Evolutionary conservation across 2,329 filamentous ascomycete species (phyloP).

Genomic region (Neonectria hederae): DNA sequence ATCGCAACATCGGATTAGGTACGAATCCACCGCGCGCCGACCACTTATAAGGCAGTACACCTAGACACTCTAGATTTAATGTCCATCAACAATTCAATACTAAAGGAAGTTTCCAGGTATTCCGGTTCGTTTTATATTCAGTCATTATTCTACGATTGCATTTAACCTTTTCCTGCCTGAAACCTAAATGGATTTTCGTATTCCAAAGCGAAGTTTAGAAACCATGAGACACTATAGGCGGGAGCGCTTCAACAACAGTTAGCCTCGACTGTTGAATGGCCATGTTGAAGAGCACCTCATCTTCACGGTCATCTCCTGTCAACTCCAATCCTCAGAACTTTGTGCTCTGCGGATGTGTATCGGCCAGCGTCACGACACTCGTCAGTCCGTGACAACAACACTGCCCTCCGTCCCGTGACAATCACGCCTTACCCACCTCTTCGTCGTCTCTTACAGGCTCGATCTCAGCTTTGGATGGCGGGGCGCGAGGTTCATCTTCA

Average conservation of each 20-base stretch:
- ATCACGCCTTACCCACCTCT: slow-evolving; percentile 39
- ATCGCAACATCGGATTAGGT: not conserved
- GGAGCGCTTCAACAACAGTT: slow-evolving; percentile 26
- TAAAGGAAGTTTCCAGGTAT: too few relatives aligned
- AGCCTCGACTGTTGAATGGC: slow-evolving; percentile 22
- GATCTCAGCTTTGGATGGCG: slow-evolving; percentile 30
- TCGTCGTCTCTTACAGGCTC: slow-evolving; percentile 25
- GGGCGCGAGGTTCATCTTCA: slow-evolving; percentile 44
- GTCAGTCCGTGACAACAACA: slow-evolving; percentile 22
- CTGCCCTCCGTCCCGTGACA: not conserved
- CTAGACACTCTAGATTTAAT: not conserved
- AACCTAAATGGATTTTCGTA: not conserved
- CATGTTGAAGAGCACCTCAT: slow-evolving; percentile 47
- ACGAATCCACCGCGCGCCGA: not conserved
- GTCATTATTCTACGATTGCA: slow-evolving; percentile 13
- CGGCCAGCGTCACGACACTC: slow-evolving; percentile 21
- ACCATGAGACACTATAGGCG: not conserved
- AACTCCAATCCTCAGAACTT: not conserved
- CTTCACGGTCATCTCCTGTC: slow-evolving; percentile 9
- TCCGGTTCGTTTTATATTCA: not conserved
- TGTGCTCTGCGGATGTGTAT: slow-evolving; percentile 15
- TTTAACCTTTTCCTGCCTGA: slow-evolving; percentile 4
- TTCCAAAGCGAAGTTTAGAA: slow-evolving; percentile 1
- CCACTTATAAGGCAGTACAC: not conserved
- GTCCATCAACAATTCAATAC: not conserved